These are phyloP conservation scores for Smallanthus sonchifolius DNA, from an alignment of 129 eudicot species.

Conservation along the genomic window DNA sequence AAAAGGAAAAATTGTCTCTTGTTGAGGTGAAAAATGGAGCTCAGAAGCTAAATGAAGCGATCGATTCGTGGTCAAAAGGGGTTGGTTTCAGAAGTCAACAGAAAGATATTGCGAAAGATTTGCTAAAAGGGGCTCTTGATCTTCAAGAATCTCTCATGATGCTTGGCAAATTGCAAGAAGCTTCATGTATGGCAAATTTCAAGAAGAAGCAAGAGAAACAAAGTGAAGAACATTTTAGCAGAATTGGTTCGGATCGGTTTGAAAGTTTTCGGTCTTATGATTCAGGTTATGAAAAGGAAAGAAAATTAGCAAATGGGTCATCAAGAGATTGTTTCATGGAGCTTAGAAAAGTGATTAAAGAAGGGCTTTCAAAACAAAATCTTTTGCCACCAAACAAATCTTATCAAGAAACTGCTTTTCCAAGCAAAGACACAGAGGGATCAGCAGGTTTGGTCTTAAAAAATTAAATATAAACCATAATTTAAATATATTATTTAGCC, in stretches of 20 bases:
- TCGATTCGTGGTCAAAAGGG: constrained; percentile 63
- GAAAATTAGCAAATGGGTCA: constrained; percentile 41
- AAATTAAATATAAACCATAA: background rate
- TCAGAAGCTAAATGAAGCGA: constrained; percentile 52
- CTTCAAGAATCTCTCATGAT: constrained; percentile 62
- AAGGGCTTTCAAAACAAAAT: constrained; percentile 67
- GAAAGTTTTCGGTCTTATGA: constrained; percentile 30
- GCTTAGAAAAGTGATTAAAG: constrained; percentile 66
- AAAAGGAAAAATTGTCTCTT: constrained; percentile 33
- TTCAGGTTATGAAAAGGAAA: constrained; percentile 33
- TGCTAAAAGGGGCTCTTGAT: constrained; percentile 80
- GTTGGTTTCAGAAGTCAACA: constrained; percentile 35
- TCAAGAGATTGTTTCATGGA: constrained; percentile 64
- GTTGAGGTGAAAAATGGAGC: constrained; percentile 68
- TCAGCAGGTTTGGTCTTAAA: constrained; percentile 8
- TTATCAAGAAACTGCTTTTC: constrained; percentile 24
- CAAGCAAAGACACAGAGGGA: constrained; percentile 8
- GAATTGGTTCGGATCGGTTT: constrained; percentile 30
- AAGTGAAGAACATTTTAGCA: constrained; percentile 27
- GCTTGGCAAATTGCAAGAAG: constrained; percentile 69
- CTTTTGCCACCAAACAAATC: constrained; percentile 50
- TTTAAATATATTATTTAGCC: background rate
- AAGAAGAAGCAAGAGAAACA: constrained; percentile 49
- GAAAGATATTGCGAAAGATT: constrained; percentile 54
- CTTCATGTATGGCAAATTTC: constrained; percentile 38